phyloP scores from a whole-genome alignment of 1,139 yeast species.

The Kurtzmaniella quercitrusa region DNA sequence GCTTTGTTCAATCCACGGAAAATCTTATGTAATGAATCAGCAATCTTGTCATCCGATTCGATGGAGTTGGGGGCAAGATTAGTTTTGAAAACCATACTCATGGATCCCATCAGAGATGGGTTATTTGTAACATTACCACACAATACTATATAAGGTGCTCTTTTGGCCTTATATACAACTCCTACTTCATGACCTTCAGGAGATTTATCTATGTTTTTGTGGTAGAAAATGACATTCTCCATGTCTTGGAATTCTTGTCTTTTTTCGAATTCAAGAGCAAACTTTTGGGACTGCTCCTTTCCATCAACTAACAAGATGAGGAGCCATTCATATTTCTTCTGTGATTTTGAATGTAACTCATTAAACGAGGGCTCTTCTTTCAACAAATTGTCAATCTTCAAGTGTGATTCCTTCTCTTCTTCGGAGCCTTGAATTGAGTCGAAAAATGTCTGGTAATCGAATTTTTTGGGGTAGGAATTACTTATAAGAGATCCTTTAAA shows the following conservation, averaged over 20 bases:
- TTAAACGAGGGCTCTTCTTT: slow-evolving; percentile 32
- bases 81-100: slow-evolving; percentile 47
- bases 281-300: slow-evolving; percentile 20
- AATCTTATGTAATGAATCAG: slow-evolving; percentile 23
- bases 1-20: slow-evolving; percentile 30
- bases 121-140: slow-evolving; percentile 49
- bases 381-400: slow-evolving; percentile 14
- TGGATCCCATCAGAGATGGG: slow-evolving; percentile 46
- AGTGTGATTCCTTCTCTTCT: slow-evolving; percentile 4
- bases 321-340: slow-evolving; percentile 41
- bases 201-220: slow-evolving; percentile 30
- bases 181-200: slow-evolving; percentile 55
- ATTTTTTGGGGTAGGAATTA: slow-evolving; percentile 22
- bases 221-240: slow-evolving; percentile 36
- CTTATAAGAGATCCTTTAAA: slow-evolving; percentile 10
- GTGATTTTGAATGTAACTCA: slow-evolving; percentile 37
- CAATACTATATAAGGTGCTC: slow-evolving; percentile 43
- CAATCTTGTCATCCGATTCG: slow-evolving; percentile 14
- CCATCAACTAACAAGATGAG: slow-evolving; percentile 40
- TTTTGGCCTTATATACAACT: slow-evolving; percentile 31
- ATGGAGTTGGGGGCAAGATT: slow-evolving; percentile 25
- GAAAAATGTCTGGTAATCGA: slow-evolving; percentile 15
- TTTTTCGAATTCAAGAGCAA: slow-evolving; percentile 25
- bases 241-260: slow-evolving; percentile 25
- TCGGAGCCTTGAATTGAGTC: slow-evolving; percentile 1